A percentile compares a stretch with the other conserved stretches of the same genome.
Evolutionary conservation across 164 flowering plant species (phyloP).

Genomic region (Magnolia sinica): DNA sequence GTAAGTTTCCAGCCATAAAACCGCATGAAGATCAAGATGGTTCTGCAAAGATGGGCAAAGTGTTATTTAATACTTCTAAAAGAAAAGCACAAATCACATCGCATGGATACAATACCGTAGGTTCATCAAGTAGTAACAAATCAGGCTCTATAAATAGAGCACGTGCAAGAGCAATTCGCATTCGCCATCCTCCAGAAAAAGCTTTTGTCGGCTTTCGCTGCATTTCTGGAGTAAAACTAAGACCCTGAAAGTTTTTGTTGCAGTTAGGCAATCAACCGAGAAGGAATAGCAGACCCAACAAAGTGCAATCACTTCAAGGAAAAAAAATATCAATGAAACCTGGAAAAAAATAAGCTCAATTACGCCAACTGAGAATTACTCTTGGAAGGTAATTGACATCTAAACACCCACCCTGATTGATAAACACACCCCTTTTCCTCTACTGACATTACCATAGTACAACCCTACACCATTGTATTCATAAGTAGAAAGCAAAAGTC

Average conservation of each 20-base stretch:
- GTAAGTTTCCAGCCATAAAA: conserved; percentile 91
- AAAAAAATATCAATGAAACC: no score
- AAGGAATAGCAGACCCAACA: neutral
- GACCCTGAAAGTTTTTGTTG: conserved; percentile 57
- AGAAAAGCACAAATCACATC: neutral
- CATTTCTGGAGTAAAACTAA: conserved; percentile 97
- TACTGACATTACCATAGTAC: no score
- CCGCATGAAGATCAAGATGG: conserved; percentile 99
- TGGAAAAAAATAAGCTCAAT: no score
- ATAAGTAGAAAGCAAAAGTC: no score
- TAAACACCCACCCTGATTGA: no score
- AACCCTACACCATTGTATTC: no score
- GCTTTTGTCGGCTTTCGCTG: conserved; percentile 75
- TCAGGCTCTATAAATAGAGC: conserved; percentile 97
- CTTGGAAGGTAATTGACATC: no score
- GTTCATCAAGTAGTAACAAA: conserved; percentile 93
- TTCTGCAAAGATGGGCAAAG: conserved; percentile 48
- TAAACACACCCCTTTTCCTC: no score
- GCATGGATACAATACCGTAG: conserved; percentile 49
- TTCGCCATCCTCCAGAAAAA: conserved; percentile 99
- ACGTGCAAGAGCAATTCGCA: conserved; percentile 99
- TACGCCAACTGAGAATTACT: no score
- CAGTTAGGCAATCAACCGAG: neutral
- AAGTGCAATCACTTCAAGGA: neutral
- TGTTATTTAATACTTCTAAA: neutral